These are phyloP conservation scores for Asterella californica DNA, from an alignment of 225 moss, liverwort and hornwort genomes.

Conservation along the genomic window DNA sequence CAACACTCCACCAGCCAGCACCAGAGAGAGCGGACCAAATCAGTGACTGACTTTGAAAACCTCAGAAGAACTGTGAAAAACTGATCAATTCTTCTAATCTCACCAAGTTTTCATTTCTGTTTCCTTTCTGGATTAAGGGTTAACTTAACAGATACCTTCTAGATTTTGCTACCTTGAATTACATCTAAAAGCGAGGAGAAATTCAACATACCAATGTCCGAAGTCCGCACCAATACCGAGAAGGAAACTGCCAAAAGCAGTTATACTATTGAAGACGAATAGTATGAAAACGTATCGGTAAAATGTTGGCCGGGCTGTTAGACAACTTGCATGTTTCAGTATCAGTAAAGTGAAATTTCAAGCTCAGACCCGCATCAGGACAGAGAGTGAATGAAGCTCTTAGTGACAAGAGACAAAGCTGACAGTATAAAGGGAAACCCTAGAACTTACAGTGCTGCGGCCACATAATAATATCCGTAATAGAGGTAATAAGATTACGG, in stretches of 20 bases:
- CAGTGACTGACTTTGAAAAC: background rate
- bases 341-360: background rate
- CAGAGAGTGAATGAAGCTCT: background rate
- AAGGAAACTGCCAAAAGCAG: constrained; percentile 80
- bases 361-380: no score
- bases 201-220: constrained; percentile 61
- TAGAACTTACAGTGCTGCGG: no score
- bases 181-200: background rate
- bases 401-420: no score
- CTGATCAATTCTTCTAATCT: background rate
- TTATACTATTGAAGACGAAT: constrained; percentile 61
- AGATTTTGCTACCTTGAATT: background rate
- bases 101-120: background rate
- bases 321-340: background rate
- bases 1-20: background rate
- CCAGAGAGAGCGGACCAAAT: background rate
- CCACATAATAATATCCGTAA: background rate
- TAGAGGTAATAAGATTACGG: background rate
- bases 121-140: no score
- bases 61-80: background rate
- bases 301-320: constrained; percentile 78
- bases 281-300: constrained; percentile 91
- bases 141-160: background rate
- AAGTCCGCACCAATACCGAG: constrained; percentile 84
- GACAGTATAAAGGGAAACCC: no score